Percentiles rank a stretch among this genome's conserved stretches.
Evolutionary conservation across 768 basidiomycete species (phyloP).

Genomic region (Candolleomyces eurysporus): DNA sequence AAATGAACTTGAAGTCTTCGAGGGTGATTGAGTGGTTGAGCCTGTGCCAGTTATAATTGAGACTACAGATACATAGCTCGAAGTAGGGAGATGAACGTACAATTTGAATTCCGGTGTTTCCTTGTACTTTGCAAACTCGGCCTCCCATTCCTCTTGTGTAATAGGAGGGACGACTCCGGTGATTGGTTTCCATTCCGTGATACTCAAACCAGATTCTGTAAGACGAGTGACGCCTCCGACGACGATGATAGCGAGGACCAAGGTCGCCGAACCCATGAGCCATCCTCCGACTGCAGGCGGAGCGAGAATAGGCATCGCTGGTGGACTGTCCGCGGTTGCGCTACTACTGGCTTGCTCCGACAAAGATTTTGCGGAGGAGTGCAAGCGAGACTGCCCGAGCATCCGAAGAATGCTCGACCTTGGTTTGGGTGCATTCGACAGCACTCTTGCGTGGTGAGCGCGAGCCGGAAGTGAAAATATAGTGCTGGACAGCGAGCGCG

Average conservation of each 20-base stretch:
- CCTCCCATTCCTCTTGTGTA: slow-evolving; percentile 71
- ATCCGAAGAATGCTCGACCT: neutral
- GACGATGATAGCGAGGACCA: slow-evolving; percentile 91
- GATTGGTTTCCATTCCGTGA: slow-evolving; percentile 96
- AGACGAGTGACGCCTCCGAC: slow-evolving; percentile 96
- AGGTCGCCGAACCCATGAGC: slow-evolving; percentile 79
- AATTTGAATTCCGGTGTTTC: slow-evolving; percentile 93
- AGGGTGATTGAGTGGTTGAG: slow-evolving; percentile 86
- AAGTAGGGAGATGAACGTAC: slow-evolving; percentile 45
- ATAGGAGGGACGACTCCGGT: slow-evolving; percentile 87
- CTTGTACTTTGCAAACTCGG: slow-evolving; percentile 93
- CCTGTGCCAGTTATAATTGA: slow-evolving; percentile 38
- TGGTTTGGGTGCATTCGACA: neutral
- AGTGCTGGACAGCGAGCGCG: neutral
- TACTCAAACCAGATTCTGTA: slow-evolving; percentile 96
- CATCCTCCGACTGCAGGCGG: slow-evolving; percentile 75
- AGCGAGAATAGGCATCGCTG: slow-evolving; percentile 52
- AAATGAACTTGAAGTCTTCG: slow-evolving; percentile 93
- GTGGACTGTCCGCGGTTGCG: slow-evolving; percentile 6
- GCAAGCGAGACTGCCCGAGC: neutral
- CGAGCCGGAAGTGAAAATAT: slow-evolving; percentile 6
- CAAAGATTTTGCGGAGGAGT: slow-evolving; percentile 8
- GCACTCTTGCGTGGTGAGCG: neutral
- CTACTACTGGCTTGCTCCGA: slow-evolving; percentile 6
- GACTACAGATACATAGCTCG: neutral